Evolutionary conservation across 495 filamentous ascomycete genomes (phyloP).

Genomic region (Aspergillus affinis): DNA sequence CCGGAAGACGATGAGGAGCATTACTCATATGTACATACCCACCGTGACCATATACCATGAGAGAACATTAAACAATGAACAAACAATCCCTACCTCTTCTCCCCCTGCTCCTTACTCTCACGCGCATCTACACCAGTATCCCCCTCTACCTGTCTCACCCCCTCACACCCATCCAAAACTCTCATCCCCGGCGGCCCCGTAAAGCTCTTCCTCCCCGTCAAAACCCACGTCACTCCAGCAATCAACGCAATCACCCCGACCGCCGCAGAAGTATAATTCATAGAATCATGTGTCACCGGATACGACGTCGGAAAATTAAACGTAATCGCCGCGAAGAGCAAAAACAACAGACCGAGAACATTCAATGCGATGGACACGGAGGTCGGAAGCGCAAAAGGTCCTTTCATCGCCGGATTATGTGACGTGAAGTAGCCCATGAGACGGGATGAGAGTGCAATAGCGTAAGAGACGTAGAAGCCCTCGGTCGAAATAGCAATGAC

Average conservation of each 20-base stretch:
- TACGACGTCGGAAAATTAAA: conserved; percentile 56
- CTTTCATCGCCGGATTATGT: conserved; percentile 28
- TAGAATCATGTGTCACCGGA: conserved; percentile 51
- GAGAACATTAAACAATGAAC: no score
- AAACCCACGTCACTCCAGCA: conserved; percentile 52
- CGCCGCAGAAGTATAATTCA: conserved; percentile 61
- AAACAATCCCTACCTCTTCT: no score
- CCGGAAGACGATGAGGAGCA: no score
- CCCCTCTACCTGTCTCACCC: no score
- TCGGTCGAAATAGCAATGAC: conserved; percentile 57
- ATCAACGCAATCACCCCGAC: conserved; percentile 55
- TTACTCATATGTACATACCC: no score
- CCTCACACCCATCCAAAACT: conserved; percentile 17
- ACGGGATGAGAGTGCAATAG: conserved; percentile 53
- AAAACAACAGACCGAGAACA: conserved; percentile 49
- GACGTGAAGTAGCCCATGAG: conserved; percentile 49
- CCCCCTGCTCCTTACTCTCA: no score
- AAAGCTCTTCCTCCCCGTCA: conserved; percentile 50
- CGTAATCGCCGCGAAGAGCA: conserved; percentile 53
- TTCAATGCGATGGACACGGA: conserved; percentile 50
- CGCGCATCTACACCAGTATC: no score
- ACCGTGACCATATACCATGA: no score
- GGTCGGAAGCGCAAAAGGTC: conserved; percentile 28
- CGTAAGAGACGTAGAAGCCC: conserved; percentile 61
- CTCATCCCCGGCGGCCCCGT: conserved; percentile 44